phyloP scores from a whole-genome alignment of 179 eudicot species.

The Silene vulgaris region DNA sequence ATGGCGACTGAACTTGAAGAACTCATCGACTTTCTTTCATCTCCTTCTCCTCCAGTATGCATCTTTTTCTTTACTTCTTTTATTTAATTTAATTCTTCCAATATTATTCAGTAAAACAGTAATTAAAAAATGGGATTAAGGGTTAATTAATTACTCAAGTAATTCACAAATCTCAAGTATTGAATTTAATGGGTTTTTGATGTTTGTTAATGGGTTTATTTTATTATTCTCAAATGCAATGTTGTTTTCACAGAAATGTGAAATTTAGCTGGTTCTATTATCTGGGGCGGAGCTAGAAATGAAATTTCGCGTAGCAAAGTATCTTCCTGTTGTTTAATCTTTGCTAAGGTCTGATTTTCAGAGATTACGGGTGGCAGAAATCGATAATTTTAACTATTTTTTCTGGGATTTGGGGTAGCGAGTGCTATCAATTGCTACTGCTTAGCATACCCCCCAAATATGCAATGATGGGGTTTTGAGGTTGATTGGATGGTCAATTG shows the following conservation, averaged over 20 bases:
- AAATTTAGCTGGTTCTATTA: background rate
- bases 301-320: no score
- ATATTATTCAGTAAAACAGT: background rate
- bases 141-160: background rate
- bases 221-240: background rate
- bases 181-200: background rate
- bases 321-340: no score
- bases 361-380: no score
- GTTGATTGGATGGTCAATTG: background rate
- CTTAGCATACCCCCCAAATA: no score
- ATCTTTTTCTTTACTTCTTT: background rate
- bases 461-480: background rate
- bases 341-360: no score
- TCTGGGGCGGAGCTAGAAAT: no score
- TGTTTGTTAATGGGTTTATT: background rate
- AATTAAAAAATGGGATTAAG: background rate
- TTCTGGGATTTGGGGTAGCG: no score
- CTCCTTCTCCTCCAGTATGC: constrained; percentile 79
- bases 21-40: constrained; percentile 69
- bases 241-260: background rate
- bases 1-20: constrained; percentile 99
- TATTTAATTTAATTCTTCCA: background rate
- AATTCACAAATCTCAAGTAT: background rate
- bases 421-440: no score
- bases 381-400: no score